These are phyloP conservation scores for Rhododendron vialii DNA, from an alignment of 148 eudicot genomes.

Conservation along the genomic window DNA sequence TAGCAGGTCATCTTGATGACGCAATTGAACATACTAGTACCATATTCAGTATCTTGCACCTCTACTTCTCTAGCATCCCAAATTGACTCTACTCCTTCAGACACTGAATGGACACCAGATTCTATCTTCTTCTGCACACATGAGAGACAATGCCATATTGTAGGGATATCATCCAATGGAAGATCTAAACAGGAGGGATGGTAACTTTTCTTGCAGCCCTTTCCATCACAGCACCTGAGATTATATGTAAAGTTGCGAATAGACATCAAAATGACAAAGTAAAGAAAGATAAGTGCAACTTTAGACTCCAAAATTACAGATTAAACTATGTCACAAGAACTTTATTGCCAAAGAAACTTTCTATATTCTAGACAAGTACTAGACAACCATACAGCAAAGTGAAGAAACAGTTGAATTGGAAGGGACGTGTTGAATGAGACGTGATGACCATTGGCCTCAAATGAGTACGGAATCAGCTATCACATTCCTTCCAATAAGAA, in stretches of 20 bases:
- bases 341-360: background rate
- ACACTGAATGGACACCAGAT: slow-evolving; percentile 50
- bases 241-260: background rate
- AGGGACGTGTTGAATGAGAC: background rate
- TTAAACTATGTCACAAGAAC: background rate
- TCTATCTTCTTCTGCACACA: slow-evolving; percentile 49
- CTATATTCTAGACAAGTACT: background rate
- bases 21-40: background rate
- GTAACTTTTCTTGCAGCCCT: slow-evolving; percentile 47
- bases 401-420: background rate
- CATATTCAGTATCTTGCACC: slow-evolving; percentile 29
- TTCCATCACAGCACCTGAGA: slow-evolving; percentile 61
- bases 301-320: background rate
- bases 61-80: slow-evolving; percentile 63
- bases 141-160: slow-evolving; percentile 38
- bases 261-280: background rate
- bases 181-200: slow-evolving; percentile 58
- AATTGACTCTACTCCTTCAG: slow-evolving; percentile 63
- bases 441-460: background rate
- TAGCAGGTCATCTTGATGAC: background rate
- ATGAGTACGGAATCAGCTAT: background rate
- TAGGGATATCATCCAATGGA: slow-evolving; percentile 29
- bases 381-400: background rate
- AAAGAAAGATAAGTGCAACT: background rate
- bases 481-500: background rate